These are phyloP conservation scores for Suillus variegatus DNA, from an alignment of 768 basidiomycete species.

Conservation along the genomic window DNA sequence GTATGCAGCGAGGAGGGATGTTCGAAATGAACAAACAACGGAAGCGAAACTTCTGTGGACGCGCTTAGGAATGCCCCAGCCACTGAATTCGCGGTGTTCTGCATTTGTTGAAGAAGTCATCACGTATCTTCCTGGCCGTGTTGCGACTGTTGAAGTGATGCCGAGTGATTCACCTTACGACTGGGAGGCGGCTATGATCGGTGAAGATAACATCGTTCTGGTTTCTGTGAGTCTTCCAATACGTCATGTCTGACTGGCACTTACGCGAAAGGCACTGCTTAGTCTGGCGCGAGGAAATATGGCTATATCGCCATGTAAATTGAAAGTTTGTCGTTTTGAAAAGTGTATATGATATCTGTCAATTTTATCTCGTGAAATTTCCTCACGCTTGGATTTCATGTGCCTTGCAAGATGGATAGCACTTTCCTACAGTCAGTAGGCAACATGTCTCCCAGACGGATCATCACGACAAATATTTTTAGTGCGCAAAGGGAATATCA, in stretches of 20 bases:
- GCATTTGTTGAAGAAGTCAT: constrained; percentile 25
- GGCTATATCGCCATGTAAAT: constrained; percentile 31
- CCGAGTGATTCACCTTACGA: constrained; percentile 3
- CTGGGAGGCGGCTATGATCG: constrained; percentile 37
- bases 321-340: not conserved
- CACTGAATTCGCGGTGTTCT: constrained; percentile 11
- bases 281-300: constrained; percentile 19
- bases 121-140: constrained; percentile 33
- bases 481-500: not conserved
- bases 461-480: not conserved
- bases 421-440: not conserved
- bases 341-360: not conserved
- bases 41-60: constrained; percentile 16
- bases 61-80: constrained; percentile 18
- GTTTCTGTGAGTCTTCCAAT: constrained; percentile 28
- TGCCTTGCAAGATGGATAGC: not conserved
- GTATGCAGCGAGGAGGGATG: constrained; percentile 19
- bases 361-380: not conserved
- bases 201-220: constrained; percentile 36
- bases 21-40: constrained; percentile 9
- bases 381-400: not conserved
- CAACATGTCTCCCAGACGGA: not conserved
- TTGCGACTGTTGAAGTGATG: constrained; percentile 14
- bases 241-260: not conserved
- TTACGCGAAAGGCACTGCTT: constrained; percentile 2